A percentile compares a stretch with the other conserved stretches of the same genome.
Evolutionary conservation across 768 basidiomycete genomes (phyloP).

Genomic region (Tulasnella sp.): DNA sequence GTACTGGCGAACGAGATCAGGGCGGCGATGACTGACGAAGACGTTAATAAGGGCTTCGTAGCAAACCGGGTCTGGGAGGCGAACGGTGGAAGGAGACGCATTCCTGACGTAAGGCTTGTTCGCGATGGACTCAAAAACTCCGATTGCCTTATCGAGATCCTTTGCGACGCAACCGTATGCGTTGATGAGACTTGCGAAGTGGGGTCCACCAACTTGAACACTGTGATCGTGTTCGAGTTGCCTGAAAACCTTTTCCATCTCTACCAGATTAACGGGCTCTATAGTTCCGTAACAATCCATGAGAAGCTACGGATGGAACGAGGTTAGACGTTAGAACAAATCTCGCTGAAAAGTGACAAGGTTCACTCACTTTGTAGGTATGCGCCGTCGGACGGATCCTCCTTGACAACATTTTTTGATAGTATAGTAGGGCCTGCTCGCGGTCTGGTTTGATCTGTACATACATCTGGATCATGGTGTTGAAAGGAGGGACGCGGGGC

Average conservation of each 20-base stretch:
- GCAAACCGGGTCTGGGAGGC: slow-evolving; percentile 69
- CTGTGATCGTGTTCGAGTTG: slow-evolving; percentile 42
- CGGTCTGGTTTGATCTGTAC: slow-evolving; percentile 85
- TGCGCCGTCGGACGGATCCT: slow-evolving; percentile 72
- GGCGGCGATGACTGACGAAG: slow-evolving; percentile 64
- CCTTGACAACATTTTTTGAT: slow-evolving; percentile 52
- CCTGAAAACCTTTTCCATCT: slow-evolving; percentile 65
- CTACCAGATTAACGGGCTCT: slow-evolving; percentile 65
- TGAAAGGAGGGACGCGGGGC: slow-evolving; percentile 89
- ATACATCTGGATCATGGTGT: slow-evolving; percentile 98
- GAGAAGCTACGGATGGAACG: slow-evolving; percentile 48
- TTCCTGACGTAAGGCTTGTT: slow-evolving; percentile 40
- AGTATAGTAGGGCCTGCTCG: slow-evolving; percentile 65
- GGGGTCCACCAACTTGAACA: slow-evolving; percentile 49
- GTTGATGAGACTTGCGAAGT: slow-evolving; percentile 82
- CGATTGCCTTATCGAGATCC: slow-evolving; percentile 67
- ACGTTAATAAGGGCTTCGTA: slow-evolving; percentile 90
- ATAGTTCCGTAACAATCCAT: slow-evolving; percentile 83
- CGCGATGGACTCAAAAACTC: slow-evolving; percentile 67
- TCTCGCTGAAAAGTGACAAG: neutral
- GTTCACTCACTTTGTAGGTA: slow-evolving; percentile 74
- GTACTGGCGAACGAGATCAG: slow-evolving; percentile 69
- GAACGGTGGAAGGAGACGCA: slow-evolving; percentile 25
- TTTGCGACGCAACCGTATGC: slow-evolving; percentile 75
- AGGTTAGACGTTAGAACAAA: neutral